A percentile compares a stretch with the other conserved stretches of the same genome.
phyloP scores from a whole-genome alignment of 257 asterid species.

The Nicotiana obtusifolia region DNA sequence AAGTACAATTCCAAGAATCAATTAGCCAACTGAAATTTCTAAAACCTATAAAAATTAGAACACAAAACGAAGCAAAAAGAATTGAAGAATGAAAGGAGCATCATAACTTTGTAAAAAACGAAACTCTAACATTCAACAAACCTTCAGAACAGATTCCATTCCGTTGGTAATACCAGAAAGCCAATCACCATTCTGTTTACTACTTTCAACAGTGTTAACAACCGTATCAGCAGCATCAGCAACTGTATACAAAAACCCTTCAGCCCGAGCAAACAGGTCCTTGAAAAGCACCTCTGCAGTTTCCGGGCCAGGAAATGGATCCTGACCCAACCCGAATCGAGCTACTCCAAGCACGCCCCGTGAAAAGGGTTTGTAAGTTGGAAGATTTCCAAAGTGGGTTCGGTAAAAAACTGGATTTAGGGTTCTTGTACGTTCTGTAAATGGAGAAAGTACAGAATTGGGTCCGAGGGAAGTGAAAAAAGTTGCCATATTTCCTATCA shows the following conservation, averaged over 20 bases:
- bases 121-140: conserved; percentile 24
- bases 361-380: conserved; percentile 34
- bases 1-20: background rate
- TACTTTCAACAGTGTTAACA: conserved; percentile 30
- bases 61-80: background rate
- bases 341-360: conserved; percentile 53
- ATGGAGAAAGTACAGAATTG: conserved; percentile 45
- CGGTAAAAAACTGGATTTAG: conserved; percentile 32
- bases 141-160: conserved; percentile 95
- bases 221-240: conserved; percentile 82
- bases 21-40: background rate
- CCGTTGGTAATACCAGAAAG: conserved; percentile 88
- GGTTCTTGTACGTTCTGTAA: conserved; percentile 36
- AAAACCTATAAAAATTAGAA: background rate
- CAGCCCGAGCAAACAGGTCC: conserved; percentile 63
- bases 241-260: conserved; percentile 69
- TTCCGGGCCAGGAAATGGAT: conserved; percentile 64
- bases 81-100: background rate
- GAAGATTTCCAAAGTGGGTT: conserved; percentile 36
- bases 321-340: conserved; percentile 76
- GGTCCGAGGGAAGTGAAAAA: conserved; percentile 43
- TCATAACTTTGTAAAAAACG: background rate
- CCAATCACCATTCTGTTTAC: conserved; percentile 80
- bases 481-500: conserved; percentile 41
- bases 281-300: conserved; percentile 44